These are phyloP conservation scores for Sphenostylis stenocarpa DNA, from an alignment of 306 rosid genomes.

Conservation along the genomic window DNA sequence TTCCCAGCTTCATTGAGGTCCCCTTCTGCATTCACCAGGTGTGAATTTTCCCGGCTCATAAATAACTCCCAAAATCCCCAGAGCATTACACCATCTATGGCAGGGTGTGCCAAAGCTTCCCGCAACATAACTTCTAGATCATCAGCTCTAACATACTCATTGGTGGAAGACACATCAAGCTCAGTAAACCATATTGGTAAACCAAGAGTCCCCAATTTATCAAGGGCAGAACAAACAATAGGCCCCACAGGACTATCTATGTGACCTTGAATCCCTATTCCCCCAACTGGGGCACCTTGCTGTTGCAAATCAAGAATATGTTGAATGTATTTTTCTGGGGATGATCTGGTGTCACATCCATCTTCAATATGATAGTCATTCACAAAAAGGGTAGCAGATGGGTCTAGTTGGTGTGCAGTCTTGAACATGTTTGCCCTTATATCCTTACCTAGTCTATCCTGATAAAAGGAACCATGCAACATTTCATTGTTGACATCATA, in stretches of 20 bases:
- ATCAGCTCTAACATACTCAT: conserved; percentile 73
- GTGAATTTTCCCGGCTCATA: conserved; percentile 74
- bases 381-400: conserved; percentile 66
- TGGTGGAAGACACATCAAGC: conserved; percentile 75
- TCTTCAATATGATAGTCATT: conserved; percentile 88
- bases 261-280: conserved; percentile 91
- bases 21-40: conserved; percentile 86
- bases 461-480: conserved; percentile 85
- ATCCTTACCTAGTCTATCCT: conserved; percentile 72
- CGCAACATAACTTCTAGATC: conserved; percentile 88
- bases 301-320: conserved; percentile 70
- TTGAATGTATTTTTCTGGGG: conserved; percentile 74
- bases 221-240: conserved; percentile 69
- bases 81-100: conserved; percentile 74
- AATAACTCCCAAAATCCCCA: conserved; percentile 98
- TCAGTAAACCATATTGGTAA: conserved; percentile 91
- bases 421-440: conserved; percentile 85
- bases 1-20: conserved; percentile 81
- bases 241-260: conserved; percentile 88
- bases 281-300: conserved; percentile 86
- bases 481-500: conserved; percentile 94
- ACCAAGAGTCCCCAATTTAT: conserved; percentile 72
- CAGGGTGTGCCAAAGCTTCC: conserved; percentile 75
- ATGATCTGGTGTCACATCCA: conserved; percentile 68
- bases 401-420: conserved; percentile 66